A percentile compares a stretch with the other conserved stretches of the same genome.
phyloP scores from a whole-genome alignment of 2,329 filamentous ascomycete species.

The Trichoderma endophyticum region DNA sequence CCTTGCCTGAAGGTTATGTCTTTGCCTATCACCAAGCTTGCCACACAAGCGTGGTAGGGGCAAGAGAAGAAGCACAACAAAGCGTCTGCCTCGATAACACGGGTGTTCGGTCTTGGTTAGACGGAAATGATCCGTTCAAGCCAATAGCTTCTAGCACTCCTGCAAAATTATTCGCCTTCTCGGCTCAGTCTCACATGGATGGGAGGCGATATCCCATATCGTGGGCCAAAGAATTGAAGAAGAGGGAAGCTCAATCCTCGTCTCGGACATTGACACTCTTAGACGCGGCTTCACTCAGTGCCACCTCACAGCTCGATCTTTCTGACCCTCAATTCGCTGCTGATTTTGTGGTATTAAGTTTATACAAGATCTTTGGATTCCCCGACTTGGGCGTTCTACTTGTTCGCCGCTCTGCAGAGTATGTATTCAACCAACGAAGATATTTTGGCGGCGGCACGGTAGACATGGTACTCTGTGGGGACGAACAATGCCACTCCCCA shows the following conservation, averaged over 20 bases:
- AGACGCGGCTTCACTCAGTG: slow-evolving; percentile 78
- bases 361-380: slow-evolving; percentile 98
- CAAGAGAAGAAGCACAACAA: slow-evolving; percentile 64
- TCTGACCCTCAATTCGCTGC: slow-evolving; percentile 59
- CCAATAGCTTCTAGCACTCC: slow-evolving; percentile 23
- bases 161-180: slow-evolving; percentile 68
- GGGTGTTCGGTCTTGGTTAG: slow-evolving; percentile 65
- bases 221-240: slow-evolving; percentile 58
- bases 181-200: slow-evolving; percentile 91
- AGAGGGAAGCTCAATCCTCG: slow-evolving; percentile 20
- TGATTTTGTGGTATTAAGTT: slow-evolving; percentile 83
- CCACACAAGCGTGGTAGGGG: slow-evolving; percentile 84
- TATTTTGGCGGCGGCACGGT: slow-evolving; percentile 97
- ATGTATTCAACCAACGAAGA: slow-evolving; percentile 61
- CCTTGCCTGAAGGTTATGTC: slow-evolving; percentile 66
- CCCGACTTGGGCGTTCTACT: slow-evolving; percentile 85
- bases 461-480: slow-evolving; percentile 77
- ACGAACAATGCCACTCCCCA: slow-evolving; percentile 76
- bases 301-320: slow-evolving; percentile 74
- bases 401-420: slow-evolving; percentile 67
- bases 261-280: slow-evolving; percentile 62
- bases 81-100: slow-evolving; percentile 66
- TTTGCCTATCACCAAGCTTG: slow-evolving; percentile 81
- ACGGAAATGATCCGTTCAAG: slow-evolving; percentile 33
- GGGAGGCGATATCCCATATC: slow-evolving; percentile 69